These are phyloP conservation scores for Rasamsonia emersonii DNA, from an alignment of 2,329 filamentous ascomycete species.

Conservation along the genomic window DNA sequence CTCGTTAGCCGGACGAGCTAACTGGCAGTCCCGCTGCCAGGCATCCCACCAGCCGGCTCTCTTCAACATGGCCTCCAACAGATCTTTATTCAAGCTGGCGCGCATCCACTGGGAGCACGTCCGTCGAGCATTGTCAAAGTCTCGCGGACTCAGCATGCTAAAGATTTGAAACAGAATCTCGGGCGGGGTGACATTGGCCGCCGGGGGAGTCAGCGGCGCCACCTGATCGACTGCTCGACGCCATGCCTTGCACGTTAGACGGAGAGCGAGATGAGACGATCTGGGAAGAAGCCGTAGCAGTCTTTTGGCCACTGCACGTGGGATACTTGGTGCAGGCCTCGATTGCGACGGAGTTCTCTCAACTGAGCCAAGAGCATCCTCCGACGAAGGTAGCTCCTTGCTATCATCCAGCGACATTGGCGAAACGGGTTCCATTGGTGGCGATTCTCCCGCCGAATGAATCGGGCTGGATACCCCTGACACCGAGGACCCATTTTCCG, in stretches of 20 bases:
- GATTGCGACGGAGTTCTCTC: no score
- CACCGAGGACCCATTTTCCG: no score
- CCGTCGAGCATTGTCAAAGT: conserved; percentile 54
- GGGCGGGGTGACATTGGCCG: conserved; percentile 31
- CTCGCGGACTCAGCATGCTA: conserved; percentile 34
- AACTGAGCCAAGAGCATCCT: no score
- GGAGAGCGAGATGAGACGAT: no score
- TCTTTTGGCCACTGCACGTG: no score
- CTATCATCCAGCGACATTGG: no score
- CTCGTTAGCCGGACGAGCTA: conserved; percentile 20
- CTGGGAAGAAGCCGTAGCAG: no score
- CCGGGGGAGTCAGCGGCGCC: conserved; percentile 16
- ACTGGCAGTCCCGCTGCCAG: conserved; percentile 22
- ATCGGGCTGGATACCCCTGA: no score
- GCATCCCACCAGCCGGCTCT: conserved; percentile 48
- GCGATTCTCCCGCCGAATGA: no score
- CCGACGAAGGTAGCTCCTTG: no score
- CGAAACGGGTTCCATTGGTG: no score
- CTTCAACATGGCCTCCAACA: conserved; percentile 48
- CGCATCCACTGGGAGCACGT: conserved; percentile 54
- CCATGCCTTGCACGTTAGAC: conserved; percentile 29
- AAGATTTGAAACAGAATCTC: conserved; percentile 45
- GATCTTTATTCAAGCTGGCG: conserved; percentile 43
- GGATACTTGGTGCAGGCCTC: no score
- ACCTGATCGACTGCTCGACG: conserved; percentile 17